phyloP scores from a whole-genome alignment of 345 rosid species.

The Sisymbrium altissimum region DNA sequence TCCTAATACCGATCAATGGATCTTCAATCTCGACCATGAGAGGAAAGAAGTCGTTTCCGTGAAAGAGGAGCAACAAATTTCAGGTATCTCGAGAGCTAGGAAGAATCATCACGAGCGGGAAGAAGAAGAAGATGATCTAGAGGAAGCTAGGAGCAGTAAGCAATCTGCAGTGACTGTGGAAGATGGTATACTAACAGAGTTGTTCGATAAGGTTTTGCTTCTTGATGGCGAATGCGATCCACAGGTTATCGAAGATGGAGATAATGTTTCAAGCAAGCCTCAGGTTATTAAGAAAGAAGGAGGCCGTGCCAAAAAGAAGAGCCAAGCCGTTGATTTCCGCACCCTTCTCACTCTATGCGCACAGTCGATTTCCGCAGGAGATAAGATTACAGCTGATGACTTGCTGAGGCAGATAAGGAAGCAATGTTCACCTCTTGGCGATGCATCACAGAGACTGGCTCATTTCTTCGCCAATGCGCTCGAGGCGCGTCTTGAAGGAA shows the following conservation, averaged over 20 bases:
- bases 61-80: slow-evolving; percentile 29
- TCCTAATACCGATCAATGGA: slow-evolving; percentile 51
- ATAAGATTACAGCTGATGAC: slow-evolving; percentile 64
- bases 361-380: slow-evolving; percentile 62
- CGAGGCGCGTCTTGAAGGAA: slow-evolving; percentile 64
- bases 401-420: slow-evolving; percentile 73
- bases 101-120: slow-evolving; percentile 59
- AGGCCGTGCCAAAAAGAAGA: slow-evolving; percentile 43
- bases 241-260: slow-evolving; percentile 8
- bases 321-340: slow-evolving; percentile 65
- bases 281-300: slow-evolving; percentile 37
- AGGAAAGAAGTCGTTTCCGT: slow-evolving; percentile 13
- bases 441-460: slow-evolving; percentile 77
- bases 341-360: slow-evolving; percentile 67
- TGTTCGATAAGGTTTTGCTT: slow-evolving; percentile 71
- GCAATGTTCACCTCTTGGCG: slow-evolving; percentile 62
- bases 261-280: slow-evolving; percentile 24
- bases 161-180: slow-evolving; percentile 49
- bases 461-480: slow-evolving; percentile 81
- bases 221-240: slow-evolving; percentile 27
- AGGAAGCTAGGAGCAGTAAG: slow-evolving; percentile 63
- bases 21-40: slow-evolving; percentile 36
- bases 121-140: slow-evolving; percentile 47
- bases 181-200: slow-evolving; percentile 54
- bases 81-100: slow-evolving; percentile 38